phyloP scores from a whole-genome alignment of 768 basidiomycete species.

The Rhodotorula babjevae region DNA sequence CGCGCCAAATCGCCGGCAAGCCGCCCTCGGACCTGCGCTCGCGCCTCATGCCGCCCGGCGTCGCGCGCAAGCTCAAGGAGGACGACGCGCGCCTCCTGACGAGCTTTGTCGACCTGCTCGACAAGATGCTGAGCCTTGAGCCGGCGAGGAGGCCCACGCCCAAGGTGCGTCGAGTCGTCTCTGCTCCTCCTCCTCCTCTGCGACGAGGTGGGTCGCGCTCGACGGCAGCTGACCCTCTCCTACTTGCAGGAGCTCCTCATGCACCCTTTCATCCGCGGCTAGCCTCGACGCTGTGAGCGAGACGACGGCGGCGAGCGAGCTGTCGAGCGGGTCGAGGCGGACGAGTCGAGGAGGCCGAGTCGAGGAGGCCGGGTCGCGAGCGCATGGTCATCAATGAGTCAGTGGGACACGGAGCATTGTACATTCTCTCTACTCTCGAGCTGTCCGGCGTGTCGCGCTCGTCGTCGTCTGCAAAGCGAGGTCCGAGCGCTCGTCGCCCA shows the following conservation, averaged over 20 bases:
- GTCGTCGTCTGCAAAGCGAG: too few species aligned
- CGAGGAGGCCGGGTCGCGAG: too few species aligned
- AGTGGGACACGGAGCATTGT: too few species aligned
- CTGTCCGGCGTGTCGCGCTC: too few species aligned
- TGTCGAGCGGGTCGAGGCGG: too few species aligned
- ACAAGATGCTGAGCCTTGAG: conserved; percentile 83
- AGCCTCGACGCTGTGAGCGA: too few species aligned
- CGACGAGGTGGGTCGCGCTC: background rate
- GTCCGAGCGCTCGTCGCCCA: too few species aligned
- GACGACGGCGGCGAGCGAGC: too few species aligned
- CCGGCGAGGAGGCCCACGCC: conserved; percentile 81
- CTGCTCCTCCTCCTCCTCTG: too few species aligned
- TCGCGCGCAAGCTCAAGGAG: conserved; percentile 69
- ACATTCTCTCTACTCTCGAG: too few species aligned
- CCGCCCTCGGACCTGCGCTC: conserved; percentile 73
- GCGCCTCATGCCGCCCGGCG: conserved; percentile 72
- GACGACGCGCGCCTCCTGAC: conserved; percentile 76
- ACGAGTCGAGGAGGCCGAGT: too few species aligned
- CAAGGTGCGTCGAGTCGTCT: conserved; percentile 50
- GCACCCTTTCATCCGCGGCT: conserved; percentile 36
- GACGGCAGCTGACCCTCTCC: background rate
- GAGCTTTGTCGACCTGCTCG: conserved; percentile 81
- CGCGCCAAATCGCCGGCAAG: conserved; percentile 70
- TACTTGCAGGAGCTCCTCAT: conserved; percentile 27
- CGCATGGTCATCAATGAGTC: too few species aligned